Base-by-base conservation (phyloP, 345 rosid species). In the Hibiscus tridactylites region DNA sequence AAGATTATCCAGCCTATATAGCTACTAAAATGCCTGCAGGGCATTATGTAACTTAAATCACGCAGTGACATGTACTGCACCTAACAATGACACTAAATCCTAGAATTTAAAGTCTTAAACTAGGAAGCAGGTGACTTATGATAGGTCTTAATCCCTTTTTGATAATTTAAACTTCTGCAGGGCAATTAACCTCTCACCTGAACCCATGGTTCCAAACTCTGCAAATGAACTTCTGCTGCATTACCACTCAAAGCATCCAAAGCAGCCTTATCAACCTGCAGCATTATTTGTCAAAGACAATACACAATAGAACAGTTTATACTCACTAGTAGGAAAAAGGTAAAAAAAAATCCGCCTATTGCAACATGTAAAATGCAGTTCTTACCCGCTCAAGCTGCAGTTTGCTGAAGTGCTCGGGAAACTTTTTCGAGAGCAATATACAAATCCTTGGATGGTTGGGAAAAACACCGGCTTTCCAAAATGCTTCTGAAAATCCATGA, bases 361-460 rank as follows among this genome's bases (percentile, higher is more conserved):
- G 60, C 65, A 65, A 58, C 12, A 64, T 71, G 16, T 39, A 47
- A 47, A 65, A 72, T 11, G 73, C 59, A 73, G 54, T 37, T 63
- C 96, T 87, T 82, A 95, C 99, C 71, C 99, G 91, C 79, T 90
- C 99, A 64, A 92, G 98, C 78, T 95, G 99, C 81, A 92, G 80
- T 76, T 87, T 95, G 86, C 88, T 87, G 68, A 87, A 95, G 79
- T 95, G 98, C 83, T 95, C 99, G 0, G 99, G 99, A 63, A 95
- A 95, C 85, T 91, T 95, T 74, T 89, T 95, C 0, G 98, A 91
- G 68, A 95, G 91, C 86, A 95, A 79, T 28, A 88, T 66, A 77
- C 99, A 95, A 63, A 95, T 85, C 88, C 89, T 83, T 0, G 98
- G 99, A 73, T 87, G 82, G 62, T 88, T 92, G 33, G 99, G 99